Conservation (phyloP, 352 stramenopile genomes). For the Pseudoperonospora humuli region DNA sequence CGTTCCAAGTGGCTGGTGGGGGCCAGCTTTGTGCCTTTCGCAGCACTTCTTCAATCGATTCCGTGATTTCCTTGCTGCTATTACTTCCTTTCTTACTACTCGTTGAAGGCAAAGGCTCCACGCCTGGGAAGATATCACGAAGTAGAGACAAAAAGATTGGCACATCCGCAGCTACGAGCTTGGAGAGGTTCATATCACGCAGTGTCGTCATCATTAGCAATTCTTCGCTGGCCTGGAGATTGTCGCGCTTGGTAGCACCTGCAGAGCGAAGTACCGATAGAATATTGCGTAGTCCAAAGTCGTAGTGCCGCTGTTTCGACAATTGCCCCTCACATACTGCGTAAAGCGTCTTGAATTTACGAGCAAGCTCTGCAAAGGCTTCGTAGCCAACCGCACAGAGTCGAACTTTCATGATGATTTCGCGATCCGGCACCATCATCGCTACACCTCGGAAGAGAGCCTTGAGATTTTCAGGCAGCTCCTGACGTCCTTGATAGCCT, state of each 20-base stretch:
- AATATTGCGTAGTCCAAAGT: slow-evolving; percentile 93
- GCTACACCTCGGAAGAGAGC: slow-evolving; percentile 91
- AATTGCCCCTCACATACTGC: slow-evolving; percentile 92
- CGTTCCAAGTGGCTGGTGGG: slow-evolving; percentile 53
- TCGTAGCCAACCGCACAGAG: slow-evolving; percentile 91
- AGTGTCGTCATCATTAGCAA: slow-evolving; percentile 94
- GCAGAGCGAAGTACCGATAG: slow-evolving; percentile 93
- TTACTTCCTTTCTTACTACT: slow-evolving; percentile 1
- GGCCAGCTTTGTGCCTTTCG: slow-evolving; percentile 33
- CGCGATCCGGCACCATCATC: slow-evolving; percentile 96
- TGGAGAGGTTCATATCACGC: slow-evolving; percentile 91
- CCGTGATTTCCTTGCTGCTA: slow-evolving; percentile 70
- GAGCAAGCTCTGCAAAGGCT: slow-evolving; percentile 88
- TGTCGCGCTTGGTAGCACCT: slow-evolving; percentile 91
- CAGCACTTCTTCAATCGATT: slow-evolving; percentile 63
- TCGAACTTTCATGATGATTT: slow-evolving; percentile 94
- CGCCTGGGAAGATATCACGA: slow-evolving; percentile 78
- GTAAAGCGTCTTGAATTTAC: slow-evolving; percentile 95
- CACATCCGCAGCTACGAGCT: slow-evolving; percentile 88
- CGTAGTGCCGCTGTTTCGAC: slow-evolving; percentile 90
- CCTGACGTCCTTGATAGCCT: slow-evolving; percentile 87
- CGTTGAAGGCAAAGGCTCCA: slow-evolving; percentile 33
- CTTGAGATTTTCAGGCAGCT: slow-evolving; percentile 89
- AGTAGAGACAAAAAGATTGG: slow-evolving; percentile 89
- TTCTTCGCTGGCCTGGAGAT: slow-evolving; percentile 89